Base-by-base conservation (phyloP, 345 rosid genomes). In the Pugionium dolabratum region DNA sequence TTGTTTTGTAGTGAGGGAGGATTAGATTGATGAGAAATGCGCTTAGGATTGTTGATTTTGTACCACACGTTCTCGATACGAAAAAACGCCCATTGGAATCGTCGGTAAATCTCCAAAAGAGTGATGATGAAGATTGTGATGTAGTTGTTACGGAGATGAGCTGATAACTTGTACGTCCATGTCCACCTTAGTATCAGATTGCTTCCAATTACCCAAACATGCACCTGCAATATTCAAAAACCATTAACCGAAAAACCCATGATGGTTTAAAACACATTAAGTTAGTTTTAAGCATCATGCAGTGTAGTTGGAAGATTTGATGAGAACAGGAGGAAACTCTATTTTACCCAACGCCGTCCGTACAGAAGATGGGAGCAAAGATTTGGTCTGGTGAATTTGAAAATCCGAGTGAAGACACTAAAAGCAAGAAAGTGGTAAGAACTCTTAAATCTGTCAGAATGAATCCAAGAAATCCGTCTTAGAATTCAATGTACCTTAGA, bases 101-200 rank as follows among this genome's bases (percentile, higher is more conserved):
- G 80, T 1, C 96, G 82, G 78, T 85, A 62, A 7, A 89, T 88
- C 86, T 94, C 99, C 81, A 87, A 71, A 7, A 84, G 81, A n/a
- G 87, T 71, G 64, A 95, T 89, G 28, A 88, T 33, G 56, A 95
- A 95, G 47, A 91, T 81, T 0, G 95, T 95, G 4, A 82, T 82
- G 76, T 95, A 89, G 68, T 95, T 95, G 59, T 89, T 86, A 49
- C 95, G 96, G 51, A 95, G 95, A 81, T 91, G 97, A 54, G 97
- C 95, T 11, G 99, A 95, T 28, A 91, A 73, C 79, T 95, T 95
- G 78, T 91, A 95, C 1, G 96, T 95, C 99, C 99, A 95, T 31
- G 95, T 86, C 79, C 97, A 91, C 4, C 99, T 83, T 66, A 91
- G 69, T 70, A 95, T 83, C 78, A 95, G 69, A 64, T 91, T 91